Evolutionary conservation across 78 protist genomes (phyloP), one percentile per base, ranked within the genome.

Genomic region (Emiliania huxleyi): DNA sequence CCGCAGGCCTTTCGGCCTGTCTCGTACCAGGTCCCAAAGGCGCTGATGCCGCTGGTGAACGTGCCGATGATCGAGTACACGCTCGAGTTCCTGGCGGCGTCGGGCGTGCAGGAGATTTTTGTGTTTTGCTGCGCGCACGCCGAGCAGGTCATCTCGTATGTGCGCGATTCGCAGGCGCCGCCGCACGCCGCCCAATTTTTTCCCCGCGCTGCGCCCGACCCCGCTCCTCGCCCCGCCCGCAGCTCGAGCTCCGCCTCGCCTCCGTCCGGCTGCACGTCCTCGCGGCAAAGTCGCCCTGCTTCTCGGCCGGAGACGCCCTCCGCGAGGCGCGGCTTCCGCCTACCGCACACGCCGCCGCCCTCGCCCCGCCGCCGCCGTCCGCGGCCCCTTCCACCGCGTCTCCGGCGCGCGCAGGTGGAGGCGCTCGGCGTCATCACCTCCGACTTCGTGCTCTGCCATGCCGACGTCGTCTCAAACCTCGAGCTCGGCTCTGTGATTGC

Each of bases 11-110:
- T 90, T 37, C 62, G 45, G 8, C 93, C 93, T 19, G 18, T 48
- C 49, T 48, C 93, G 22, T 71, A 35, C 73, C 15, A 48, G 6
- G 22, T 8, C 42, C 93, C 93, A 29, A 69, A 90, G 75, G 77
- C 33, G 29, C 87, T 97, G 44, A 91, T 97, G 71, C 98, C 98
- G 33, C 92, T 97, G 29, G 94, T 73, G 42, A 96, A 95, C 71
- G 88, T 91, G 43, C 98, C 98, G 56, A 35, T 97, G 83, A 77
- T 97, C 55, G 98, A 97, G 93, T 97, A 97, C 94, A 95, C 97
- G 77, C 94, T 97, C 75, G 98, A 97, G 95, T 94, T 94, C n/a
- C 94, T 97, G 43, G 95, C 97, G 46, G 79, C 96, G 19, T 33
- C 91, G 56, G 97, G 96, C 33, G 96, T 97, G 23, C 87, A 96